phyloP scores from a whole-genome alignment of 2,329 filamentous ascomycete genomes.

The Microcyclosporella mali region DNA sequence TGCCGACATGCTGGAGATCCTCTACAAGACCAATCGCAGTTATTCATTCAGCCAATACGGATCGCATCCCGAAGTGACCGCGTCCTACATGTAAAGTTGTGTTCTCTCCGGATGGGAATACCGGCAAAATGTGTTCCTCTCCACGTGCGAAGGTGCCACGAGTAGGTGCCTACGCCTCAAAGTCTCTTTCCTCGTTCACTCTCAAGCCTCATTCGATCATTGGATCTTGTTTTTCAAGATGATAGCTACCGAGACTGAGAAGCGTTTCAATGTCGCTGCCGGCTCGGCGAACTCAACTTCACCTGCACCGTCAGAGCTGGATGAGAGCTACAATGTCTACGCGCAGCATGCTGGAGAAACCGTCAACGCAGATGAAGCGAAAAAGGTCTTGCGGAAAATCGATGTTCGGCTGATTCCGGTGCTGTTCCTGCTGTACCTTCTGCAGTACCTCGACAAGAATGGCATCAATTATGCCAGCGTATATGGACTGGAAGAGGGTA shows the following conservation, averaged over 20 bases:
- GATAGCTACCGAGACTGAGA: not conserved
- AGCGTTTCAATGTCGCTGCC: not conserved
- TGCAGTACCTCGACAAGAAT: constrained; percentile 39
- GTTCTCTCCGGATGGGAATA: too few relatives aligned
- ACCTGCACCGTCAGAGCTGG: constrained; percentile 19
- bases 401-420: constrained; percentile 32
- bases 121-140: too few relatives aligned
- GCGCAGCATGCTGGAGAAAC: constrained; percentile 20
- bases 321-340: constrained; percentile 27
- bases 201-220: not conserved
- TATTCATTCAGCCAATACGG: too few relatives aligned
- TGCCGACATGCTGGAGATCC: too few relatives aligned
- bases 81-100: too few relatives aligned
- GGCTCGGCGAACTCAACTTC: constrained; percentile 13
- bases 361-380: constrained; percentile 22
- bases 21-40: too few relatives aligned
- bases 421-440: constrained; percentile 32
- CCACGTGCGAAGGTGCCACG: not conserved
- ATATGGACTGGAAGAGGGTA: constrained; percentile 44
- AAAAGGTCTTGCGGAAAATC: constrained; percentile 31
- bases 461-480: constrained; percentile 42
- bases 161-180: too few relatives aligned
- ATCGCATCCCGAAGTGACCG: too few relatives aligned
- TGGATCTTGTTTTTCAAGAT: not conserved
- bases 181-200: not conserved